These are phyloP conservation scores for Penicillium lividum DNA, from an alignment of 495 filamentous ascomycete genomes.

Conservation along the genomic window DNA sequence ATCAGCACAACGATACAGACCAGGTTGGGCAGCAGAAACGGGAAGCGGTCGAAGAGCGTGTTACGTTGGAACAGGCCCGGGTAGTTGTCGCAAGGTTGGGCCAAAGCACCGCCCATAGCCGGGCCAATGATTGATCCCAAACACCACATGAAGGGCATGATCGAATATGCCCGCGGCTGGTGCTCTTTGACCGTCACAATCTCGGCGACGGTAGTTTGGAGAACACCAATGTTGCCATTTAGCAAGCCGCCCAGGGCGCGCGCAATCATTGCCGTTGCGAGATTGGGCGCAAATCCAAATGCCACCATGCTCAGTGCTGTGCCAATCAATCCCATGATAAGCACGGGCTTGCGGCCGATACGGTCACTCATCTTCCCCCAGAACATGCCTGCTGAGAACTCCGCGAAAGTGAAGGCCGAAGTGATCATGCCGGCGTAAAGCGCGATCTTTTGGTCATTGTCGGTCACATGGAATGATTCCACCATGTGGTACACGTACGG, in stretches of 20 bases:
- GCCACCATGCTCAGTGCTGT: constrained; percentile 92
- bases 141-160: constrained; percentile 99
- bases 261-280: constrained; percentile 81
- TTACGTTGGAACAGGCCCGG: constrained; percentile 72
- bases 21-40: constrained; percentile 91
- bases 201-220: constrained; percentile 94
- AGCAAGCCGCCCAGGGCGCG: constrained; percentile 86
- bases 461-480: constrained; percentile 80
- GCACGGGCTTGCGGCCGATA: constrained; percentile 88
- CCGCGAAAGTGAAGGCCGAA: constrained; percentile 92
- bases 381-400: constrained; percentile 84
- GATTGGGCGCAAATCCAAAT: constrained; percentile 87
- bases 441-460: constrained; percentile 76
- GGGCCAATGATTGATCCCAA: constrained; percentile 90
- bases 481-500: constrained; percentile 99
- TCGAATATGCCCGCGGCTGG: constrained; percentile 87
- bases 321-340: constrained; percentile 82
- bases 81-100: constrained; percentile 79
- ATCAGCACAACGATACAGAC: constrained; percentile 80
- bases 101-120: constrained; percentile 84
- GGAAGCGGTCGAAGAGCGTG: constrained; percentile 78
- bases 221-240: constrained; percentile 94
- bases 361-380: constrained; percentile 94
- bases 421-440: constrained; percentile 96
- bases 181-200: constrained; percentile 89